Conservation (phyloP, 148 eudicot genomes). For the Arbutus unedo region DNA sequence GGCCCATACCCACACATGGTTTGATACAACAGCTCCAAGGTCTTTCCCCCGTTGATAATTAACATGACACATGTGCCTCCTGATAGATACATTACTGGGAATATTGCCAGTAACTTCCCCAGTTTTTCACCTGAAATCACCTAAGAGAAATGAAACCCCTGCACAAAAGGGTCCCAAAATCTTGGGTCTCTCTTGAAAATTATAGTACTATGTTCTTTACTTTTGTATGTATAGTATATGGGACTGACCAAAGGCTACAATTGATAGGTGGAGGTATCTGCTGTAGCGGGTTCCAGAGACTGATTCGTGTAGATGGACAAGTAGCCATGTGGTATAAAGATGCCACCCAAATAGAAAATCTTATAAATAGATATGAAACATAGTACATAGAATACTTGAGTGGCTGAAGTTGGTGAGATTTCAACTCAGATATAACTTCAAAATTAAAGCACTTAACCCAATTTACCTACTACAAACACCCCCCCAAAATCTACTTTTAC, state of each 20-base stretch:
- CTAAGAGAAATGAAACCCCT: not conserved
- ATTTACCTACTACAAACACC: no score
- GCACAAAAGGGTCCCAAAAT: not conserved
- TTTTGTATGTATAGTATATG: not conserved
- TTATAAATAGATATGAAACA: no score
- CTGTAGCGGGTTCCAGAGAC: no score
- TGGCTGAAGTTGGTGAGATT: not conserved
- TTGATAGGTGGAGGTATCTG: no score
- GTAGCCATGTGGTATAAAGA: conserved; percentile 42
- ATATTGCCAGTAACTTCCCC: no score
- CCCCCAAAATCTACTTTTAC: no score
- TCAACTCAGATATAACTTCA: no score
- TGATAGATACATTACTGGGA: conserved; percentile 64
- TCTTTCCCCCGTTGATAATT: conserved; percentile 43
- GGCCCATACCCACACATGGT: conserved; percentile 30
- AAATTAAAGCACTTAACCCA: no score
- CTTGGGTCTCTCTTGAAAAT: not conserved
- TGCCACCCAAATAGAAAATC: conserved; percentile 45
- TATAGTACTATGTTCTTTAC: not conserved
- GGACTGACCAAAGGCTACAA: no score
- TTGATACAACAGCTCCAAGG: conserved; percentile 37
- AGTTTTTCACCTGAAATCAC: conserved; percentile 43
- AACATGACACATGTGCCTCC: conserved; percentile 55
- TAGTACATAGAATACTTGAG: no score
- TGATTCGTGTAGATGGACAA: no score